A percentile compares a stretch with the other conserved stretches of the same genome.
These are phyloP conservation scores for Jamesozyma piceae DNA, from an alignment of 805 yeast genomes.

Conservation along the genomic window DNA sequence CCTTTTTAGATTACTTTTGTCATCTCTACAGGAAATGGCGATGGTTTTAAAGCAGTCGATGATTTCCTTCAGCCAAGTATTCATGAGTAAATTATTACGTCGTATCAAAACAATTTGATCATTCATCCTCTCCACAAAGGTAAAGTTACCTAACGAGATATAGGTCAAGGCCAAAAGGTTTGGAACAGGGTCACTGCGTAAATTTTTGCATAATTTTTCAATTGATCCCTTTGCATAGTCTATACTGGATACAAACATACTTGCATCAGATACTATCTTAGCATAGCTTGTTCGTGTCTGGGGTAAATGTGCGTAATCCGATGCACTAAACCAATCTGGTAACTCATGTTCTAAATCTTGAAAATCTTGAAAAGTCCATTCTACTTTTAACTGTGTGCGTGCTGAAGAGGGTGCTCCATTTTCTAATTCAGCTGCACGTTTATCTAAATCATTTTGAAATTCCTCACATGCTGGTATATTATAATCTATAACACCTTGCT, in stretches of 20 bases:
- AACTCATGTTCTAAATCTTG: constrained; percentile 34
- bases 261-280: constrained; percentile 6
- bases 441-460: constrained; percentile 27
- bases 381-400: constrained; percentile 34
- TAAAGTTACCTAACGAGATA: constrained; percentile 23
- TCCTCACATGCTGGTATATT: constrained; percentile 32
- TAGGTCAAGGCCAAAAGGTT: constrained; percentile 17
- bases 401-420: constrained; percentile 19
- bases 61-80: constrained; percentile 9
- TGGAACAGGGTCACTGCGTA: constrained; percentile 4
- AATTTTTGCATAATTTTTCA: not conserved
- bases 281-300: constrained; percentile 12
- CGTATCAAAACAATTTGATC: constrained; percentile 15
- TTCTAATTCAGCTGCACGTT: constrained; percentile 29
- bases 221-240: constrained; percentile 12
- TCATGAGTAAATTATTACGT: constrained; percentile 17
- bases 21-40: constrained; percentile 22
- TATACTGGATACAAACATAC: constrained; percentile 11
- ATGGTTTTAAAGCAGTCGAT: constrained; percentile 13
- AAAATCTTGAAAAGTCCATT: constrained; percentile 35
- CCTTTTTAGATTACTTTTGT: constrained; percentile 10
- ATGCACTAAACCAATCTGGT: constrained; percentile 38
- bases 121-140: constrained; percentile 4
- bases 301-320: constrained; percentile 22
- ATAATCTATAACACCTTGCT: constrained; percentile 16